These are phyloP conservation scores for Tillandsia leiboldiana DNA, from an alignment of 176 grass and related monocot genomes.

Conservation along the genomic window DNA sequence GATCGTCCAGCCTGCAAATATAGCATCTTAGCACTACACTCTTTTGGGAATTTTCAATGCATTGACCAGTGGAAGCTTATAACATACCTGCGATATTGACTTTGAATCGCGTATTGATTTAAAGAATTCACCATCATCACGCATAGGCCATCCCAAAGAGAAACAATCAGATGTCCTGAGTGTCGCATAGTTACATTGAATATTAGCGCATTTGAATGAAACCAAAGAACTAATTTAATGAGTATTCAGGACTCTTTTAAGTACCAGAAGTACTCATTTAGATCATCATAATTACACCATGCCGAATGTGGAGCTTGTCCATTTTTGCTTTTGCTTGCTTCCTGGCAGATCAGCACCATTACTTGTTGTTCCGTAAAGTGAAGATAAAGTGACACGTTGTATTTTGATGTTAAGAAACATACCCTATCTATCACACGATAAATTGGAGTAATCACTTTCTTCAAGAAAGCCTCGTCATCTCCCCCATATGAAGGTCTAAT, in stretches of 20 bases:
- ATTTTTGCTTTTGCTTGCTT: constrained; percentile 83
- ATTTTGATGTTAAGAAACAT: constrained; percentile 7
- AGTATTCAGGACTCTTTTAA: constrained; percentile 10
- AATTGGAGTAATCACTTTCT: constrained; percentile 86
- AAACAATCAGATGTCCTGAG: constrained; percentile 88
- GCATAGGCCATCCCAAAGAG: constrained; percentile 92
- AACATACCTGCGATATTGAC: constrained; percentile 37
- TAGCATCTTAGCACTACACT: constrained; percentile 9
- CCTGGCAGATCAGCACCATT: constrained; percentile 42
- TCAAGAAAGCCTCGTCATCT: constrained; percentile 90
- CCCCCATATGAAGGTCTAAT: constrained; percentile 89
- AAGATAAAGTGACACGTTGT: not conserved
- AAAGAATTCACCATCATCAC: constrained; percentile 89
- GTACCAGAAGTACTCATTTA: constrained; percentile 96
- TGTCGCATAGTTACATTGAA: constrained; percentile 17
- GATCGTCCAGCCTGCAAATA: constrained; percentile 47
- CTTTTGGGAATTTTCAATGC: constrained; percentile 22
- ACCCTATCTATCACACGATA: constrained; percentile 77
- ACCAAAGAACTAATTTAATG: not conserved
- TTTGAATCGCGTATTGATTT: constrained; percentile 61
- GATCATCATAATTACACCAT: constrained; percentile 98
- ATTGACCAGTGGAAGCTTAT: constrained; percentile 11
- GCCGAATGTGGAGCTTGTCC: constrained; percentile 82
- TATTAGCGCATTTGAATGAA: constrained; percentile 6
- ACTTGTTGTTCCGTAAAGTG: not conserved